Percentiles rank a stretch among this genome's conserved stretches.
phyloP scores from a whole-genome alignment of 176 grass and related monocot species.

The Luzula sylvatica region DNA sequence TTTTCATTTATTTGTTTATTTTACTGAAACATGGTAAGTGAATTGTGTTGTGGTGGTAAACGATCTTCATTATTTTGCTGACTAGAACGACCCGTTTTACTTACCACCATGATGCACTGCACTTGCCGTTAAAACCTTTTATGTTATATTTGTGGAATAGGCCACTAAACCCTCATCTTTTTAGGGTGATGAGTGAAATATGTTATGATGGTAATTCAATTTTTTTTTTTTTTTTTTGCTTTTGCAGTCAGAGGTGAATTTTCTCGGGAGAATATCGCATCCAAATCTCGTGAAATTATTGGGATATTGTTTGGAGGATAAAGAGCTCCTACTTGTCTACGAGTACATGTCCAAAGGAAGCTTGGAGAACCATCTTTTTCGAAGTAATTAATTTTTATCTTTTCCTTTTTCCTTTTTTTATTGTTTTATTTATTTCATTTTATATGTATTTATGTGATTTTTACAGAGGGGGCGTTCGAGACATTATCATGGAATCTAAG shows the following conservation, averaged over 20 bases:
- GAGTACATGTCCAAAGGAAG: conserved; percentile 80
- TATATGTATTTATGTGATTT: neutral
- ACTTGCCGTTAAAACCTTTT: too few species aligned
- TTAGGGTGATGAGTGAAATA: too few species aligned
- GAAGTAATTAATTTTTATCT: conserved; percentile 47
- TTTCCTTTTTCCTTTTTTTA: conserved; percentile 18
- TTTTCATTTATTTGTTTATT: neutral
- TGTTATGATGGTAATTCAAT: neutral
- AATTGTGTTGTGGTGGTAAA: neutral
- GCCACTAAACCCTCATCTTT: too few species aligned
- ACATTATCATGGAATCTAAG: conserved; percentile 70
- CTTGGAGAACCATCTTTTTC: conserved; percentile 89
- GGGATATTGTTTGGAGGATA: conserved; percentile 75
- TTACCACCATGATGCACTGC: too few species aligned
- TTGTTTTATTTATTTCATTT: neutral
- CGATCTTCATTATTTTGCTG: neutral
- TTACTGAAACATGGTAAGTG: too few species aligned
- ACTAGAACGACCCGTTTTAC: too few species aligned
- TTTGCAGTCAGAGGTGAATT: conserved; percentile 86
- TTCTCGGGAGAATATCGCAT: conserved; percentile 72
- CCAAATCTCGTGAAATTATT: conserved; percentile 84
- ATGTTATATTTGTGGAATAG: too few species aligned
- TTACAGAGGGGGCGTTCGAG: conserved; percentile 48
- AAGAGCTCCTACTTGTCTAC: conserved; percentile 71
- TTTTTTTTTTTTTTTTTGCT: conserved; percentile 5